Evolutionary conservation across 345 rosid genomes (phyloP).

Genomic region (Corchorus capsularis): DNA sequence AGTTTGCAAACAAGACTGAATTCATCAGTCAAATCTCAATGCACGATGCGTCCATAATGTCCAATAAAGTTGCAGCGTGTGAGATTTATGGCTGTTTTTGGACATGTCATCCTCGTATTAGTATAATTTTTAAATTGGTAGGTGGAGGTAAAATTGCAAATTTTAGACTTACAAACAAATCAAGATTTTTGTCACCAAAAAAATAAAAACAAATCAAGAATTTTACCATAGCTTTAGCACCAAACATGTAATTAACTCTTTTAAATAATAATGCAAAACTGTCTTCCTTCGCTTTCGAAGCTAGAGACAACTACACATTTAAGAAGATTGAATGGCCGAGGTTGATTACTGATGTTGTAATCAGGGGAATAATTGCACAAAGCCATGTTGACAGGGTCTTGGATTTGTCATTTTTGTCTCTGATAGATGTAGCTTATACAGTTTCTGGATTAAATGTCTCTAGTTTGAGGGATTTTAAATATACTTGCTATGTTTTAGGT

Average conservation of each 20-base stretch:
- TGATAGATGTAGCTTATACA: neutral
- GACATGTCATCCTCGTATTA: no score
- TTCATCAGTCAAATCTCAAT: no score
- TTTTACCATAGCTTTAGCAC: neutral
- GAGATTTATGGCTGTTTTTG: no score
- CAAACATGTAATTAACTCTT: no score
- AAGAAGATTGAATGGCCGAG: neutral
- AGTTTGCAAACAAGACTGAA: no score
- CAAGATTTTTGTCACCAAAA: neutral
- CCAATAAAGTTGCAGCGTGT: no score
- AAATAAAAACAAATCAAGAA: no score
- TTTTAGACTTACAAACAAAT: no score
- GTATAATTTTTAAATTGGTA: no score
- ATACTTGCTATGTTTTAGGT: conserved; percentile 49
- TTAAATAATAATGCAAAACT: neutral
- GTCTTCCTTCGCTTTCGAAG: neutral
- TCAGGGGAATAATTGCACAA: neutral
- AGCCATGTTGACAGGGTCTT: neutral
- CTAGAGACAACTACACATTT: neutral
- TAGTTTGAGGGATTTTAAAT: conserved; percentile 8
- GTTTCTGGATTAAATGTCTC: neutral
- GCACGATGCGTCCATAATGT: no score
- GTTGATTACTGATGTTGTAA: neutral
- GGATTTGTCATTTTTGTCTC: neutral
- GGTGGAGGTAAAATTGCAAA: no score